Evolutionary conservation across 1,284 basidiomycete genomes (phyloP).

Genomic region (Cutaneotrichosporon cavernicola): DNA sequence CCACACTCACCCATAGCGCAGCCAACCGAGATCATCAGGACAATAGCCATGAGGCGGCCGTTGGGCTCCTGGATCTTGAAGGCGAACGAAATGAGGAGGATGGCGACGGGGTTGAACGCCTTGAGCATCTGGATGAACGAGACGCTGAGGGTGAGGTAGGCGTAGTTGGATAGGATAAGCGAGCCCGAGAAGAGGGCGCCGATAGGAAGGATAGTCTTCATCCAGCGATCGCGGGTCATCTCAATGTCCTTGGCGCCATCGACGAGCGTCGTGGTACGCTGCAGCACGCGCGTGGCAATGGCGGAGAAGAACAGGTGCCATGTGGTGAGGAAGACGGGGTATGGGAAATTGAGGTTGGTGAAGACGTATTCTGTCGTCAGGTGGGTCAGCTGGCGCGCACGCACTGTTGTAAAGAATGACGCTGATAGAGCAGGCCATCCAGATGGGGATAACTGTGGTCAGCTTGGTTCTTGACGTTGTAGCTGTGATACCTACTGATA

Average conservation of each 20-base stretch:
- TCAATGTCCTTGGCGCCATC: constrained; percentile 84
- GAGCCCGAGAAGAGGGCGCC: constrained; percentile 87
- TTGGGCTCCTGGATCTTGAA: constrained; percentile 87
- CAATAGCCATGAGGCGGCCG: constrained; percentile 74
- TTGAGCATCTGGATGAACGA: constrained; percentile 99
- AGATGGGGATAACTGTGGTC: constrained; percentile 51
- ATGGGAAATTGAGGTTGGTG: constrained; percentile 76
- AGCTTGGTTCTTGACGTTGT: neutral
- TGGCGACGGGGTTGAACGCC: constrained; percentile 95
- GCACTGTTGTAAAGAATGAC: constrained; percentile 96
- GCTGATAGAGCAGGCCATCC: constrained; percentile 80
- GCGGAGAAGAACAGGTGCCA: constrained; percentile 83
- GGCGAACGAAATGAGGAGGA: constrained; percentile 88
- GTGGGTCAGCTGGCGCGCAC: neutral
- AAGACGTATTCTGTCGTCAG: constrained; percentile 66
- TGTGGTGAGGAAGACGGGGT: constrained; percentile 82
- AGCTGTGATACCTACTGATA: constrained; percentile 42
- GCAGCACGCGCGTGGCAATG: constrained; percentile 82
- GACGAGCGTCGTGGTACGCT: constrained; percentile 83
- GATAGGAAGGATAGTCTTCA: constrained; percentile 88
- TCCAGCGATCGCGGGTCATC: constrained; percentile 76
- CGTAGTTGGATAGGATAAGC: constrained; percentile 89
- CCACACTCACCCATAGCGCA: constrained; percentile 74
- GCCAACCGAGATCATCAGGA: constrained; percentile 74
- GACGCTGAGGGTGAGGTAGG: constrained; percentile 87